Percentiles rank a stretch among this genome's conserved stretches.
phyloP scores from a whole-genome alignment of 78 protist genomes.

The Capsaspora owczarzaki region DNA sequence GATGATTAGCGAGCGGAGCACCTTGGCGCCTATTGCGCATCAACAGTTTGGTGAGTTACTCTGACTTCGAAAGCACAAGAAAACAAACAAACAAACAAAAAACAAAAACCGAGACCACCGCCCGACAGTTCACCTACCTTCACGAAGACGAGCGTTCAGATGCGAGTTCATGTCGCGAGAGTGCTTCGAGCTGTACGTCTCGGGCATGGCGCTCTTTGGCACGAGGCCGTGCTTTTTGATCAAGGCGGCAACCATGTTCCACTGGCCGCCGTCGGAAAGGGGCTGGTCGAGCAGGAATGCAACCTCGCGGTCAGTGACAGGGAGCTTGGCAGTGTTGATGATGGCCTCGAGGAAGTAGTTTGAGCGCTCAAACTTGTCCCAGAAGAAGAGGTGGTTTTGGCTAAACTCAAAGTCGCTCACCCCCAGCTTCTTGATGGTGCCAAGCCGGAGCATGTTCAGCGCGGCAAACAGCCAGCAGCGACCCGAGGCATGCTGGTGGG shows the following conservation, averaged over 20 bases:
- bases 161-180: background rate
- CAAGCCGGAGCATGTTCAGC: background rate
- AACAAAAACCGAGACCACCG: too few species aligned
- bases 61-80: too few species aligned
- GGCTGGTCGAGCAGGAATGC: background rate
- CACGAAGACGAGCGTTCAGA: background rate
- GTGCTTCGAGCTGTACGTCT: background rate
- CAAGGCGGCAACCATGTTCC: slow-evolving; percentile 25
- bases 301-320: background rate
- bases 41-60: too few species aligned
- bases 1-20: too few species aligned
- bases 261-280: slow-evolving; percentile 30
- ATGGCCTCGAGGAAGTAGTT: slow-evolving; percentile 11
- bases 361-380: slow-evolving; percentile 27
- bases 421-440: background rate
- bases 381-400: slow-evolving; percentile 33
- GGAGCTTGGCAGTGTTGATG: slow-evolving; percentile 4
- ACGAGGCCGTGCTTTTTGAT: slow-evolving; percentile 38
- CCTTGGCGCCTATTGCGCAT: too few species aligned
- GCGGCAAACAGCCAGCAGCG: slow-evolving; percentile 37
- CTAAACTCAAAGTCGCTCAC: slow-evolving; percentile 25
- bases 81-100: too few species aligned
- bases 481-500: slow-evolving; percentile 6
- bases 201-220: slow-evolving; percentile 23
- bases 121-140: too few species aligned